Percentiles rank a stretch among this genome's conserved stretches.
Conservation (phyloP, 192 early-diverging fungal species). For the Chytriomyces confervae region DNA sequence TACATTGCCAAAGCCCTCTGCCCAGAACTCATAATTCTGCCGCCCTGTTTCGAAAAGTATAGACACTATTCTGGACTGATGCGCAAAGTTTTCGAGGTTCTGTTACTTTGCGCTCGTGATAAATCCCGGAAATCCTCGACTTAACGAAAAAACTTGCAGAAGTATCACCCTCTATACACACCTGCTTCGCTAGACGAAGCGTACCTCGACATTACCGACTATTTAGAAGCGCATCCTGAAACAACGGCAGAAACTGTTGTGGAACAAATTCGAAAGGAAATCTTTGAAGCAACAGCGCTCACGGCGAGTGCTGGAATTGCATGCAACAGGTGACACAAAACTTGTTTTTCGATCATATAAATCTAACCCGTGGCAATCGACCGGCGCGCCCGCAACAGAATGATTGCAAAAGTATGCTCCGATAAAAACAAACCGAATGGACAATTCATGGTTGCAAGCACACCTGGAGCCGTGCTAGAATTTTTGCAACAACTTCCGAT, state of each 20-base stretch:
- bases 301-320: constrained; percentile 48
- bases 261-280: constrained; percentile 58
- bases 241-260: constrained; percentile 49
- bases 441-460: constrained; percentile 57
- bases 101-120: neutral
- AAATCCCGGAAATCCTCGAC: neutral
- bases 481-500: constrained; percentile 57
- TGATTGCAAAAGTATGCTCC: constrained; percentile 59
- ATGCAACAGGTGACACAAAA: constrained; percentile 38
- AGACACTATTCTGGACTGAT: constrained; percentile 47
- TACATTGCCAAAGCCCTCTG: constrained; percentile 57
- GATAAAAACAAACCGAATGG: constrained; percentile 78
- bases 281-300: constrained; percentile 42
- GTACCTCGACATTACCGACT: constrained; percentile 56
- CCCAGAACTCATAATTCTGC: constrained; percentile 61
- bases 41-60: constrained; percentile 61
- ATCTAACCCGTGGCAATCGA: neutral
- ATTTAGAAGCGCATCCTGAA: constrained; percentile 47
- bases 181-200: constrained; percentile 44
- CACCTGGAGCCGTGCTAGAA: constrained; percentile 45
- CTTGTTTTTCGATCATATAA: neutral
- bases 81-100: constrained; percentile 55
- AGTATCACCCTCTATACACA: constrained; percentile 67
- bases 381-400: neutral
- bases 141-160: constrained; percentile 9